phyloP scores from a whole-genome alignment of 225 moss, liverwort and hornwort genomes.

The Antitrichia curtipendula region DNA sequence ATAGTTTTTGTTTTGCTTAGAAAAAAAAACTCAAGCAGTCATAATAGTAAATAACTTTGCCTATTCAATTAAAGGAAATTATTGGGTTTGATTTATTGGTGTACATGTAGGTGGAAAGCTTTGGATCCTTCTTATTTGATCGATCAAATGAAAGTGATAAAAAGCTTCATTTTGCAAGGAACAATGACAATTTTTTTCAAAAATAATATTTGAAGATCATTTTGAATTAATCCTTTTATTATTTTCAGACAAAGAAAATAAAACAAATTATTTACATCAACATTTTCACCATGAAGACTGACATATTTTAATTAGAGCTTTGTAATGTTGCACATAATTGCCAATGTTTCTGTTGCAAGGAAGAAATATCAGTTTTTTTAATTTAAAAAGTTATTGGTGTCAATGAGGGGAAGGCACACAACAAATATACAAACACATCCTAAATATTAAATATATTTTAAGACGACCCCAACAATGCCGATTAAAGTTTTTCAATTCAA shows the following conservation, averaged over 20 bases:
- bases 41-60: background rate
- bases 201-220: background rate
- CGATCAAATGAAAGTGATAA: background rate
- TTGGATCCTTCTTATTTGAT: background rate
- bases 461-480: too few species aligned
- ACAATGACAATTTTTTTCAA: background rate
- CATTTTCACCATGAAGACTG: background rate
- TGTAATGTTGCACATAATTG: fast-evolving
- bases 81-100: background rate
- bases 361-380: background rate
- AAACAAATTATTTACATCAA: background rate
- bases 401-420: background rate
- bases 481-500: too few species aligned
- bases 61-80: background rate
- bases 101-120: background rate
- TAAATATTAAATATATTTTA: background rate
- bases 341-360: background rate
- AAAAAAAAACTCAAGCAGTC: background rate
- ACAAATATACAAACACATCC: fast-evolving
- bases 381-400: fast-evolving
- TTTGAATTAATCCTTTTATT: background rate
- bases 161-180: background rate
- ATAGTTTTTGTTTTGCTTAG: background rate
- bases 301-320: background rate
- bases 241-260: background rate